Evolutionary conservation across 345 rosid species (phyloP).

Genomic region (Salix viminalis): DNA sequence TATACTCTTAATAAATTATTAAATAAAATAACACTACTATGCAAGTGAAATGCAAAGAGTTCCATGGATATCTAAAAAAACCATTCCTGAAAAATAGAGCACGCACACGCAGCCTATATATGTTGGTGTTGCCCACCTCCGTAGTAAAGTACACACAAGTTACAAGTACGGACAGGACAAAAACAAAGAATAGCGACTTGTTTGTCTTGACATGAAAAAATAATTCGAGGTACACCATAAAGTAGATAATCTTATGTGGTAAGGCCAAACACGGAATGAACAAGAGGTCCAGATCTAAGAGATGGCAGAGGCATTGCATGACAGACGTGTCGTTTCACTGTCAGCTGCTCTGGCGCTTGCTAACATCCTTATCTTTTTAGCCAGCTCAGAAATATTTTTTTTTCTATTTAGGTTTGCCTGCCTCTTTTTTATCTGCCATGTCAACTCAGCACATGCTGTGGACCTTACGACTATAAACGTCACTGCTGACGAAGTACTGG

Average conservation of each 20-base stretch:
- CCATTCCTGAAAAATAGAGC: too few relatives aligned
- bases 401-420: background rate
- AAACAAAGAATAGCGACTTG: background rate
- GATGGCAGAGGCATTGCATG: background rate
- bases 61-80: too few relatives aligned
- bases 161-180: background rate
- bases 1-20: too few relatives aligned
- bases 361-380: too few relatives aligned
- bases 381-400: background rate
- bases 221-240: background rate
- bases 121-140: background rate
- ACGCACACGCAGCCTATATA: too few relatives aligned
- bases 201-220: background rate
- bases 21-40: too few relatives aligned
- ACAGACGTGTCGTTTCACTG: slow-evolving; percentile 10
- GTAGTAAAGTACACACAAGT: background rate
- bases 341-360: background rate
- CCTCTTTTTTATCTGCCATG: background rate
- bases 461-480: background rate
- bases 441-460: background rate
- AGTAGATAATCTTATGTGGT: background rate
- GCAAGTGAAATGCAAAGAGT: too few relatives aligned
- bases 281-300: background rate
- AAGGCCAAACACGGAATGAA: slow-evolving; percentile 9
- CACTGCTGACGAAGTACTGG: slow-evolving; percentile 17